Evolutionary conservation across 306 rosid species (phyloP).

Genomic region (Quercus engelmannii): DNA sequence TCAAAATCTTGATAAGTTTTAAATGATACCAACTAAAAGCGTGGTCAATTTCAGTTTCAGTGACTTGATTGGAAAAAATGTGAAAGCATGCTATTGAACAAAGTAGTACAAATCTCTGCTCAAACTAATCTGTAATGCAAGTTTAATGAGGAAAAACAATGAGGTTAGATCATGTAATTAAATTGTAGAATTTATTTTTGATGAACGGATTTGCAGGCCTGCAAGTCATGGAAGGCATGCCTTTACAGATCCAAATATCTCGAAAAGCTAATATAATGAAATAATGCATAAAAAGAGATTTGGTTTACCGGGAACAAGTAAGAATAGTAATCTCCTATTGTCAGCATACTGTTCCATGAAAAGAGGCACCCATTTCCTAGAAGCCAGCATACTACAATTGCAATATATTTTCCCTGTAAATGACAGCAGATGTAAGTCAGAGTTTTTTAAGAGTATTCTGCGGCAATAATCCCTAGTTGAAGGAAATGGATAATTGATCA

Average conservation of each 20-base stretch:
- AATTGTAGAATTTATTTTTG: neutral
- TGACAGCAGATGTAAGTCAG: conserved; percentile 8
- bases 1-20: neutral
- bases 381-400: conserved; percentile 68
- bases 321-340: conserved; percentile 76
- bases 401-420: conserved; percentile 60
- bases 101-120: neutral
- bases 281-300: conserved; percentile 6
- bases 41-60: neutral
- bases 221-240: neutral
- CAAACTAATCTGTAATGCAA: neutral
- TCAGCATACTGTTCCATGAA: conserved; percentile 91
- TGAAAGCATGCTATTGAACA: neutral
- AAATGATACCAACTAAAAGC: neutral
- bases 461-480: neutral
- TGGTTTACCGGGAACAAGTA: conserved; percentile 71
- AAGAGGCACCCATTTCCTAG: conserved; percentile 90
- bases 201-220: neutral
- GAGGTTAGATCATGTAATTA: neutral
- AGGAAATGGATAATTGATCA: neutral
- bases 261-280: neutral
- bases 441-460: neutral
- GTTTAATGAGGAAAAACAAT: neutral
- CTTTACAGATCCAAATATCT: neutral
- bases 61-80: neutral